Percentiles rank a stretch among this genome's conserved stretches.
Conservation (phyloP, 2,329 filamentous ascomycete genomes). For the Paradendryphiella salina region DNA sequence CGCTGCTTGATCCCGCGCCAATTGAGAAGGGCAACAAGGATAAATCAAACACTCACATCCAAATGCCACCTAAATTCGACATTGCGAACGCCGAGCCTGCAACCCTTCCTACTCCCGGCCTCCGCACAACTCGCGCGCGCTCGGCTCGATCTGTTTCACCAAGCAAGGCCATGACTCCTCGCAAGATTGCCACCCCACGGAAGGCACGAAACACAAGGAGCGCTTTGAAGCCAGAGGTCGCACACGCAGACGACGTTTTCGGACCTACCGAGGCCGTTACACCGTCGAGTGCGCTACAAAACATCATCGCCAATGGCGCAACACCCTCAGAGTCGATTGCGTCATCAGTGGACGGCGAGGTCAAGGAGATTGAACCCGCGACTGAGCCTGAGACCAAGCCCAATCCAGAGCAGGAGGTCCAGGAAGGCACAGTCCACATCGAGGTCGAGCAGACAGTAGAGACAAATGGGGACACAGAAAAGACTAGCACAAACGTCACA, state of each 20-base stretch:
- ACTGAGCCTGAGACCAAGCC: constrained; percentile 14
- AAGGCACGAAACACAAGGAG: constrained; percentile 56
- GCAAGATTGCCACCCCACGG: constrained; percentile 57
- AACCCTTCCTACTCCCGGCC: constrained; percentile 17
- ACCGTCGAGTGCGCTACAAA: constrained; percentile 50
- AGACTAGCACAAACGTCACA: constrained; percentile 72
- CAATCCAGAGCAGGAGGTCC: constrained; percentile 15
- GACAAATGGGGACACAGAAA: constrained; percentile 63
- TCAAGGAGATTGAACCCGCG: constrained; percentile 24
- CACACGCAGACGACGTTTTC: constrained; percentile 40
- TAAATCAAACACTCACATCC: constrained; percentile 70
- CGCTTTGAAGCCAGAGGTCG: constrained; percentile 31
- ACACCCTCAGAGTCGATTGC: constrained; percentile 30
- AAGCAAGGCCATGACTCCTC: constrained; percentile 54
- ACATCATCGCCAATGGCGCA: constrained; percentile 38
- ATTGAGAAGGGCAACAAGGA: constrained; percentile 70
- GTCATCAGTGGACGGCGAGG: constrained; percentile 52
- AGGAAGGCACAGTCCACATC: constrained; percentile 63
- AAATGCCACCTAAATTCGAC: constrained; percentile 79
- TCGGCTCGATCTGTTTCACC: constrained; percentile 64
- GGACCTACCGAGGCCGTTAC: constrained; percentile 53
- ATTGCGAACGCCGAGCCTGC: constrained; percentile 49
- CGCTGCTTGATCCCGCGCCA: constrained; percentile 85
- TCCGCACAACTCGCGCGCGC: constrained; percentile 53
- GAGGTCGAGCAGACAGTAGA: constrained; percentile 68